Evolutionary conservation across 2,329 filamentous ascomycete species (phyloP).

Genomic region (Pseudogymnoascus sp.): DNA sequence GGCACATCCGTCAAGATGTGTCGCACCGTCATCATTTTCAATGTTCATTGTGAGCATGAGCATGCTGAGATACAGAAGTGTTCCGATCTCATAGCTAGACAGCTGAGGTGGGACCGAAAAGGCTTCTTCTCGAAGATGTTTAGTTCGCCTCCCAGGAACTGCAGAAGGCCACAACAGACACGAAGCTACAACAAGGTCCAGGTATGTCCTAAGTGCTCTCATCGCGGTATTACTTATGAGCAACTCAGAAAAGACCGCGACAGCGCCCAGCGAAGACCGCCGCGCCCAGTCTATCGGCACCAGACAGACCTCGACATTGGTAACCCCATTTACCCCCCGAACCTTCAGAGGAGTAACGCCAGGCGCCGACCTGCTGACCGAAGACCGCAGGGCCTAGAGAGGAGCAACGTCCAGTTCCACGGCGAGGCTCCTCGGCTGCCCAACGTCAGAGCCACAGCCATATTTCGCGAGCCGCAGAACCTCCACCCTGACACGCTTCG

Average conservation of each 20-base stretch:
- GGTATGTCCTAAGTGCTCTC: neutral
- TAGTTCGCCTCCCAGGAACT: neutral
- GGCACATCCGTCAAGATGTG: slow-evolving; percentile 4
- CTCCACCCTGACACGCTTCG: neutral
- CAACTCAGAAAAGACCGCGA: neutral
- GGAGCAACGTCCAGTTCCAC: neutral
- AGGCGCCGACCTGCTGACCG: neutral
- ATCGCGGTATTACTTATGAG: neutral
- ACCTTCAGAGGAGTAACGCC: neutral
- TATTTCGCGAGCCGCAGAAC: neutral
- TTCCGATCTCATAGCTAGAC: neutral
- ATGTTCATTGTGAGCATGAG: neutral
- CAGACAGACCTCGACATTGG: neutral
- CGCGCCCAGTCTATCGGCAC: neutral
- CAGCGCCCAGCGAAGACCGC: neutral
- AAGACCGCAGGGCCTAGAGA: neutral
- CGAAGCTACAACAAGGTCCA: neutral
- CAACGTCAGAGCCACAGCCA: neutral
- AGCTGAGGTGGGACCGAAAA: neutral
- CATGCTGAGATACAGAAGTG: neutral
- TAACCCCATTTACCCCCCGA: neutral
- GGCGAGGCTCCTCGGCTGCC: neutral
- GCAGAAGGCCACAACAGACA: neutral
- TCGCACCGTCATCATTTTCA: neutral
- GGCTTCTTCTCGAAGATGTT: neutral